Evolutionary conservation across 2,329 filamentous ascomycete genomes (phyloP), one percentile per base, ranked within the genome.

Genomic region (Pseudogymnoascus sp.): DNA sequence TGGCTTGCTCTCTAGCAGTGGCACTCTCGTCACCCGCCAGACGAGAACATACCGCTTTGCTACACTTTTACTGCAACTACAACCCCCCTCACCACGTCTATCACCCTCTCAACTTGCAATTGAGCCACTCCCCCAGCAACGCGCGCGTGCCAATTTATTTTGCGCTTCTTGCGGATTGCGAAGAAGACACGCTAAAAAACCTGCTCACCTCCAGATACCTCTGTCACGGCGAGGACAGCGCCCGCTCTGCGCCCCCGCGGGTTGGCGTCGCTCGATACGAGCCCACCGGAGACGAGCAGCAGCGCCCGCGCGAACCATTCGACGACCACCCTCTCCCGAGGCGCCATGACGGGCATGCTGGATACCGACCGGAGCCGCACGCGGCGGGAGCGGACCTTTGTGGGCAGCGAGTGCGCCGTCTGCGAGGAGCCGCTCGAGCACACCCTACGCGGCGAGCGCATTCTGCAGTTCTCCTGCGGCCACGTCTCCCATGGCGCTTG

Each of bases 401-500:
- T 97, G 63, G 95, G 95, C 53, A 92, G 87, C 74, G 90, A 96
- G 78, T 99, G 95, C 77, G 90, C 93, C 61, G 93, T 97, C 15
- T 99, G 95, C 74, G 95, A 99, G 75, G 95, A 99, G 78, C 93
- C 93, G 2, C 79, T 99, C 66, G 95, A 97, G 76, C 93, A 97
- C 76, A 99, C 92, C 3, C 82, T 99, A 57, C 89, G 90, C 61
- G 95, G 95, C 65, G 95, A 99, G 78, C 87, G 92, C 69, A 92
- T 99, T 66, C 80, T 99, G 62, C 95, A 97, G 74, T 95, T 99
- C 72, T 96, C 93, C 5, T 99, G 95, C 77, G 85, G 88, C n/a
- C 95, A 99, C 76, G 93, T 99, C 65, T 92, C 93, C 10, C 95
- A 99, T 74, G 95, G 97, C 76, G 95, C 93, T 36, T 99, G 95